These are phyloP conservation scores for Sordariomycetes sp. DNA, from an alignment of 2,329 filamentous ascomycete species.

Conservation along the genomic window DNA sequence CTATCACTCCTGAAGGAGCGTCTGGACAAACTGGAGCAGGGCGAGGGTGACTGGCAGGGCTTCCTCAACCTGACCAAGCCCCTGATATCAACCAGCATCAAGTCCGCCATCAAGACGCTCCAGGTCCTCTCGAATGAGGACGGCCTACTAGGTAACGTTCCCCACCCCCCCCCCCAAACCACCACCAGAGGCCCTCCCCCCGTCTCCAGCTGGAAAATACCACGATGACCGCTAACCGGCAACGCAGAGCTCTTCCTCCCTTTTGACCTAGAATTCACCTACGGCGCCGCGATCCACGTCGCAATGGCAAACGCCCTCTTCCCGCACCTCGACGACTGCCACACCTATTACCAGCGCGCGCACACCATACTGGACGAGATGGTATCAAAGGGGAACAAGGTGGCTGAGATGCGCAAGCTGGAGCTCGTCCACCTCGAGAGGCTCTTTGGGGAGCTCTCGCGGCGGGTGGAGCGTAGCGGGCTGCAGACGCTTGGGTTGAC, in stretches of 20 bases:
- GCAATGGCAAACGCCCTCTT: constrained; percentile 22
- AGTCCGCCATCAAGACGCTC: constrained; percentile 23
- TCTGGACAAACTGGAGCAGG: constrained; percentile 14
- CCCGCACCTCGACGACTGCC: constrained; percentile 14
- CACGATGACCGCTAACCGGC: too few relatives aligned
- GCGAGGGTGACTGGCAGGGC: constrained; percentile 15
- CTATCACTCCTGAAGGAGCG: constrained; percentile 23
- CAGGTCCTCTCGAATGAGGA: constrained; percentile 21
- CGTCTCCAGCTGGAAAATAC: too few relatives aligned
- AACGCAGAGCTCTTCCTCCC: constrained; percentile 20
- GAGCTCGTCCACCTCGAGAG: constrained; percentile 17
- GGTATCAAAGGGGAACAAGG: constrained; percentile 16
- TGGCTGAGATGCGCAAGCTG: constrained; percentile 17
- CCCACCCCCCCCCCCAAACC: too few relatives aligned
- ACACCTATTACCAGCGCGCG: constrained; percentile 10
- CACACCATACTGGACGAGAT: constrained; percentile 19
- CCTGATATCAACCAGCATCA: constrained; percentile 23
- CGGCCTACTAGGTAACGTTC: constrained; percentile 20
- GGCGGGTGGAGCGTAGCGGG: neutral
- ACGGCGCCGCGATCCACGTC: constrained; percentile 18
- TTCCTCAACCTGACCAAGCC: constrained; percentile 19
- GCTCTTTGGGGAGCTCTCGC: constrained; percentile 13
- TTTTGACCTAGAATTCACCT: constrained; percentile 24
- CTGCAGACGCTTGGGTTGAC: neutral
- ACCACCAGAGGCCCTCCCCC: too few relatives aligned